Evolutionary conservation across 371 early-diverging fungal genomes (phyloP).

Genomic region (Vairimorpha apis): DNA sequence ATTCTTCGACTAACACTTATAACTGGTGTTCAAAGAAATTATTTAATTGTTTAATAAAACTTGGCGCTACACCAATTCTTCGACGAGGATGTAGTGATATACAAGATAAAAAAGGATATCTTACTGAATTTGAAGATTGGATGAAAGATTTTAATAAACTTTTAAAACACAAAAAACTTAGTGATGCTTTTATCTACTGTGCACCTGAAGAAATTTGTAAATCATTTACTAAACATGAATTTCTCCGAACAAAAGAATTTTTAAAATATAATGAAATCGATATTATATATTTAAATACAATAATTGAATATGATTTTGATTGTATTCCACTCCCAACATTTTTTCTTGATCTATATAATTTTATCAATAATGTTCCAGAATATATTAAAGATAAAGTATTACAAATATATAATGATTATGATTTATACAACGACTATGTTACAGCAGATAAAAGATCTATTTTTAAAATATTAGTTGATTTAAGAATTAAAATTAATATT

Average conservation of each 20-base stretch:
- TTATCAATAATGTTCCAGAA: background rate
- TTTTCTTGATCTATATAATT: conserved; percentile 23
- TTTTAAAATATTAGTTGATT: conserved; percentile 46
- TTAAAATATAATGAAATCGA: conserved; percentile 30
- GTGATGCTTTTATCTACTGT: conserved; percentile 14
- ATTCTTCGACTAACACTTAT: conserved; percentile 65
- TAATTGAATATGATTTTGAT: conserved; percentile 43
- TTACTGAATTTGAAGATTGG: conserved; percentile 30
- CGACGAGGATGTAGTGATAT: conserved; percentile 82
- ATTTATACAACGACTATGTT: conserved; percentile 57
- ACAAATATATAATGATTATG: conserved; percentile 56
- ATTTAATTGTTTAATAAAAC: conserved; percentile 72
- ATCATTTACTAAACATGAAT: no score
- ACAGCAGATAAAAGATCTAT: conserved; percentile 42
- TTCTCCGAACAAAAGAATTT: conserved; percentile 42
- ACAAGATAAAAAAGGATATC: conserved; percentile 81
- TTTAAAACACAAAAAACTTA: background rate
- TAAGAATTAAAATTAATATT: conserved; percentile 20
- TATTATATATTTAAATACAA: conserved; percentile 1
- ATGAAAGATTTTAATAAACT: conserved; percentile 10
- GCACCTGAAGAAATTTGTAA: no score
- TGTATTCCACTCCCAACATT: conserved; percentile 42
- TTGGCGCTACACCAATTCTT: conserved; percentile 73
- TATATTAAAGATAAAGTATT: conserved; percentile 32
- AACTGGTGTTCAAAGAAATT: conserved; percentile 87